Conservation (phyloP, 805 yeast genomes). For the Candida silvatica region DNA sequence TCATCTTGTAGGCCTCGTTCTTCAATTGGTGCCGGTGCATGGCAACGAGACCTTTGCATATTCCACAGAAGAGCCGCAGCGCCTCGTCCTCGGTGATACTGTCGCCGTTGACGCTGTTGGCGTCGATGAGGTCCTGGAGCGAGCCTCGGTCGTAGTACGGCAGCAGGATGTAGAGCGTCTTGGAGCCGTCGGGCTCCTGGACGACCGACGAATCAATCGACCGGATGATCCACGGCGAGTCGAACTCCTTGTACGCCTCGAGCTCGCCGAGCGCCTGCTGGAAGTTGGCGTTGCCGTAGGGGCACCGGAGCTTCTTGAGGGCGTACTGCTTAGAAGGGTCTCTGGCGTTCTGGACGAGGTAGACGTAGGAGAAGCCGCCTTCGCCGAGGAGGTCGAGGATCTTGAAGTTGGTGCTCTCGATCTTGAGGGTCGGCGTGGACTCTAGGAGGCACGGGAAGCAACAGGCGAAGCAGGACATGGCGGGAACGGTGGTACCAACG, state of each 20-base stretch:
- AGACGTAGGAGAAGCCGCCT: constrained; percentile 84
- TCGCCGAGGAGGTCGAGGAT: constrained; percentile 76
- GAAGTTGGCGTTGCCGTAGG: constrained; percentile 74
- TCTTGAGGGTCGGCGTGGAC: constrained; percentile 43
- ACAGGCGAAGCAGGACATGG: not conserved
- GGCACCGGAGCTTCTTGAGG: constrained; percentile 79
- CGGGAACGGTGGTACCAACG: too few species aligned
- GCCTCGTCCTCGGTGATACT: constrained; percentile 57
- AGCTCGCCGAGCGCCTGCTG: constrained; percentile 71
- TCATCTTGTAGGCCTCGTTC: constrained; percentile 8
- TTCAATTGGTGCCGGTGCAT: constrained; percentile 58
- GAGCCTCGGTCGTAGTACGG: constrained; percentile 73
- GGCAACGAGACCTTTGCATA: constrained; percentile 65
- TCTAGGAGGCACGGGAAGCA: constrained; percentile 3
- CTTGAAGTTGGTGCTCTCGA: constrained; percentile 54
- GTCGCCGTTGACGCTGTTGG: constrained; percentile 45
- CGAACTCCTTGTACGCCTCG: constrained; percentile 63
- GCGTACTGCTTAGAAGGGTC: constrained; percentile 48
- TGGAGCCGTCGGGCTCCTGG: constrained; percentile 73
- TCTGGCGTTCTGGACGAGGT: constrained; percentile 50
- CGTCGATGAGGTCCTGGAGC: constrained; percentile 71
- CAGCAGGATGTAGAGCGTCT: constrained; percentile 66
- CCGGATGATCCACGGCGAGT: constrained; percentile 56
- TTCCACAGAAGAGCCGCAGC: constrained; percentile 51
- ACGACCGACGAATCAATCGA: constrained; percentile 64